Evolutionary conservation across 805 yeast species (phyloP).

Genomic region (Metschnikowia santaceciliae): DNA sequence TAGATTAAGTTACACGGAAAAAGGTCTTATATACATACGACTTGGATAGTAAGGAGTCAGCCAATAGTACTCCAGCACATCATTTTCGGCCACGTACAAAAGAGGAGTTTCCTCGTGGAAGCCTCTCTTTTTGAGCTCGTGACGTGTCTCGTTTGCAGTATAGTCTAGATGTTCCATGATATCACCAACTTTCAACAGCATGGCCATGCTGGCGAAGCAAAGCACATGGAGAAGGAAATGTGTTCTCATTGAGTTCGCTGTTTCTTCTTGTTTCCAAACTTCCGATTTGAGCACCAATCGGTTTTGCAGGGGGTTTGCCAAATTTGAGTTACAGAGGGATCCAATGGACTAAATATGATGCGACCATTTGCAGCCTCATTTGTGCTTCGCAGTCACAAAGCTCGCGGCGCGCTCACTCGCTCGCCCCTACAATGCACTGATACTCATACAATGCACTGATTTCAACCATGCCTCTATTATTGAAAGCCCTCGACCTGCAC

Average conservation of each 20-base stretch:
- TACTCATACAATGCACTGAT: neutral
- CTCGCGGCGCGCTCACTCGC: neutral
- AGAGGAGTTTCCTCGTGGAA: slow-evolving; percentile 32
- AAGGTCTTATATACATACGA: slow-evolving; percentile 28
- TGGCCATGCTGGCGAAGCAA: slow-evolving; percentile 3
- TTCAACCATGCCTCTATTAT: neutral
- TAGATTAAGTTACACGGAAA: slow-evolving; percentile 2
- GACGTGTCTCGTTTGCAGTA: slow-evolving; percentile 10
- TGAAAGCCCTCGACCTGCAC: slow-evolving; percentile 26
- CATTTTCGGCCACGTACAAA: slow-evolving; percentile 26
- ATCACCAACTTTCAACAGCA: slow-evolving; percentile 14
- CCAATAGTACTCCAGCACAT: slow-evolving; percentile 25
- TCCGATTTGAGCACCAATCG: too few relatives aligned
- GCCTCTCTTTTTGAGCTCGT: slow-evolving; percentile 18
- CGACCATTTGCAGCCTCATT: neutral
- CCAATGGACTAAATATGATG: neutral
- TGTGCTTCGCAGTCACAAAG: slow-evolving; percentile 1
- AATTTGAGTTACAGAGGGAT: neutral
- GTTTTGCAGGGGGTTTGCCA: neutral
- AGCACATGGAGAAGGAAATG: neutral
- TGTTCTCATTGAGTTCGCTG: neutral
- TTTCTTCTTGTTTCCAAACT: neutral
- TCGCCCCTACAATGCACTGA: neutral
- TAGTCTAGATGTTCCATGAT: slow-evolving; percentile 8
- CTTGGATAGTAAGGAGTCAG: slow-evolving; percentile 33